A percentile compares a stretch with the other conserved stretches of the same genome.
Conservation (phyloP, 495 filamentous ascomycete genomes). For the Cetradonia linearis region DNA sequence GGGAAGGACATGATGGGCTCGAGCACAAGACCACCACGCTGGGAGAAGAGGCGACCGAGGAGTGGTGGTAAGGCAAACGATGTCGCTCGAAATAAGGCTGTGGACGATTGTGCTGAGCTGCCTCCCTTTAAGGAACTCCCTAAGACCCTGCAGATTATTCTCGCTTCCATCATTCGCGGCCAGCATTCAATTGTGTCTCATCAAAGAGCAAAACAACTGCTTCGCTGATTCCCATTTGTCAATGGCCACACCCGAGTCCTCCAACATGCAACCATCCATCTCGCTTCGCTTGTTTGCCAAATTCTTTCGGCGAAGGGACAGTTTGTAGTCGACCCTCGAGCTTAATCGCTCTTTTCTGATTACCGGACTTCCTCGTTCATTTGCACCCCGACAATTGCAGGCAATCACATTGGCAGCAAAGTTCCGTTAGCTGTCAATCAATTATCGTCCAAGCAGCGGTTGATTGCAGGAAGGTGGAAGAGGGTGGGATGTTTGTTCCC, state of each 20-base stretch:
- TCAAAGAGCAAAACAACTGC: neutral
- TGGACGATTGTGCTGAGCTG: neutral
- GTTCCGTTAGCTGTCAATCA: neutral
- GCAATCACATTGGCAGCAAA: neutral
- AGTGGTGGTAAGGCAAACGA: neutral
- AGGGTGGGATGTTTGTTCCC: no score
- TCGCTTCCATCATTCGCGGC: neutral
- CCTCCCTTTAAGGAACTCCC: neutral
- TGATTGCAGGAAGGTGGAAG: neutral
- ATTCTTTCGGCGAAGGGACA: neutral
- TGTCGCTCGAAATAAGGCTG: neutral
- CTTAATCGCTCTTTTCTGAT: neutral
- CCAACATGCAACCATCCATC: neutral
- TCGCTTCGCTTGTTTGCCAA: neutral
- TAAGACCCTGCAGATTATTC: neutral
- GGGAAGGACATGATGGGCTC: neutral
- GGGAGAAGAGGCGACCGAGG: neutral
- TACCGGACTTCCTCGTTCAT: constrained; percentile 1
- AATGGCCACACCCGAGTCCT: neutral
- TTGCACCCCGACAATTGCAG: neutral
- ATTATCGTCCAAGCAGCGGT: neutral
- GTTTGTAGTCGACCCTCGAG: neutral
- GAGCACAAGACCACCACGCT: neutral
- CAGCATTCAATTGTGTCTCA: neutral
- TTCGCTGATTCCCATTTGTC: neutral